These are phyloP conservation scores for Camelina neglecta DNA, from an alignment of 345 rosid genomes.

Conservation along the genomic window DNA sequence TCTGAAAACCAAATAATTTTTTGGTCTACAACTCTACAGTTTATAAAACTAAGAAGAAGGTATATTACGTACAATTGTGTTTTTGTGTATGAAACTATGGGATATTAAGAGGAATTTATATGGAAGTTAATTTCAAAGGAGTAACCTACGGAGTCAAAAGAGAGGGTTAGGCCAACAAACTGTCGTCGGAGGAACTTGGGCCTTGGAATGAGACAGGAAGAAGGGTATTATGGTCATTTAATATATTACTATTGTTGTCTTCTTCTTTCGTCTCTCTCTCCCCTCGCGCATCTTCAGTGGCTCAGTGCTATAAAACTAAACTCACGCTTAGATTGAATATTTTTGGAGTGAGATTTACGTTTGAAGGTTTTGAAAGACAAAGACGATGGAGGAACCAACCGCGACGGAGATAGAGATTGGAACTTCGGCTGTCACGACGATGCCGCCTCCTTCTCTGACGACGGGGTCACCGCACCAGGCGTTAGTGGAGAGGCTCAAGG, in stretches of 20 bases:
- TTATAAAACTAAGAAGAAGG: no score
- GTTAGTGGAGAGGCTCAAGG: constrained; percentile 85
- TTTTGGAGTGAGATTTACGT: constrained; percentile 21
- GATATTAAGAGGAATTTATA: no score
- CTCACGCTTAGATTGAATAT: not conserved
- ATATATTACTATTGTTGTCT: constrained; percentile 40
- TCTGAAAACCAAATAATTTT: not conserved
- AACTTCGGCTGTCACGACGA: not conserved
- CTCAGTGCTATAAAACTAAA: constrained; percentile 13
- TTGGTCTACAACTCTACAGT: no score
- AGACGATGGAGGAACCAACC: constrained; percentile 50
- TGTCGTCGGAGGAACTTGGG: not conserved
- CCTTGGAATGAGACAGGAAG: not conserved
- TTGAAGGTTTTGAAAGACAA: constrained; percentile 1
- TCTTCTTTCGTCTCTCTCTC: constrained; percentile 35
- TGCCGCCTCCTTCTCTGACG: not conserved
- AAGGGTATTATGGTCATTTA: constrained; percentile 41
- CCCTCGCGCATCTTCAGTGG: constrained; percentile 22
- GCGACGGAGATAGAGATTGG: constrained; percentile 25
- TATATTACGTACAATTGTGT: not conserved
- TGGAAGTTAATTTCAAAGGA: not conserved
- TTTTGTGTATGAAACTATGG: no score
- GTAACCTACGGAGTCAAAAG: constrained; percentile 14
- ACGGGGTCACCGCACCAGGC: constrained; percentile 68
- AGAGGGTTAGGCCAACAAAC: constrained; percentile 23